Base-by-base conservation (phyloP, 345 rosid species). In the Brassica rapa region DNA sequence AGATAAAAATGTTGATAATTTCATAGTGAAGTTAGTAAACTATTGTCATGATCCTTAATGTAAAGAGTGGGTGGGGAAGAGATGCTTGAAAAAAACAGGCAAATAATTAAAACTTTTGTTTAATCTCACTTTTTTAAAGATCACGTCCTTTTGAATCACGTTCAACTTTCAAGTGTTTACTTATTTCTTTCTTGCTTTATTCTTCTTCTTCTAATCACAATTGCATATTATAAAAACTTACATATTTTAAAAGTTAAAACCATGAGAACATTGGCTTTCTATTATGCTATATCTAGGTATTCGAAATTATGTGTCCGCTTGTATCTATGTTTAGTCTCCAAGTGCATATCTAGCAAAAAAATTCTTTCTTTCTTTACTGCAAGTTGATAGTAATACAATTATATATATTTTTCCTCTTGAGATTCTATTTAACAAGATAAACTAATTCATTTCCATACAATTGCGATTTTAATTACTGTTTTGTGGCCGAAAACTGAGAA, bases 341-440 rank as follows among this genome's bases (percentile, higher is more conserved):
- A 79, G 78, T 73, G 82, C 74, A 73, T 43, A 67, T 79, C 82
- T 73, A 73, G 65, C 74, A 77, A 79, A 63, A 8, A 65, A 73
- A 66, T 73, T 62, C 65, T 64, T 3, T 12, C 19, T 23, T 1
- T 51, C 21, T 69, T 69, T 32, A 53, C 39, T 25, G 29, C 78
- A 68, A 74, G 8, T 68, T 79, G 75, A 66, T 78, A 30, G 37
- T 30, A 21, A 32, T 21, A 43, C 29, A 21, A 62, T 15, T 30
- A 43, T 71, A 64, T 16, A 25, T 27, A 7, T 21, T 3, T 5
- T 24, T 11, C 25, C 41, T 68, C 62, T 19, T 37, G 15, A 72
- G 77, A 67, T 79, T 67, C 59, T 66, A 19, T 33, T 73, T 63
- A 60, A 16, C 25, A 27, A 61, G 4, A 33, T 15, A 10, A 67